phyloP scores from a whole-genome alignment of 1,139 yeast species.

The Chernovozyma sophiae-reginae region DNA sequence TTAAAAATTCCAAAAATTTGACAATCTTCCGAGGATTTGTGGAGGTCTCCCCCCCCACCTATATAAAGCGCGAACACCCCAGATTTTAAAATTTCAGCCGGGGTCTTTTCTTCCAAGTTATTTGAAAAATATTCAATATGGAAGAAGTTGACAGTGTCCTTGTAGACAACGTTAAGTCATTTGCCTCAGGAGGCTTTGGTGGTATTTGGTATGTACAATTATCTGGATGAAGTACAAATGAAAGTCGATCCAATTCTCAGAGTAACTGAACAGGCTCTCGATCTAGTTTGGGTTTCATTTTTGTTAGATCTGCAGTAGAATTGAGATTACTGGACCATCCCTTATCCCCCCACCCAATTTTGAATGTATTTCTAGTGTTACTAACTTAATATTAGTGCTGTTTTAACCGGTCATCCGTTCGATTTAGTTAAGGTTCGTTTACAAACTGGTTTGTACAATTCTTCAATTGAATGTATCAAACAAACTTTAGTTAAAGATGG shows the following conservation, averaged over 20 bases:
- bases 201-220: constrained; percentile 41
- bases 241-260: too few relatives aligned
- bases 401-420: constrained; percentile 92
- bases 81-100: constrained; percentile 2
- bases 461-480: constrained; percentile 63
- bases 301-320: too few relatives aligned
- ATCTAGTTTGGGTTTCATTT: too few relatives aligned
- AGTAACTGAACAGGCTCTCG: too few relatives aligned
- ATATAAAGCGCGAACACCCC: constrained; percentile 6
- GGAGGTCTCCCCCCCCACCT: too few relatives aligned
- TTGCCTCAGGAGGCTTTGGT: constrained; percentile 81
- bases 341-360: not conserved
- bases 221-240: too few relatives aligned
- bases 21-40: too few relatives aligned
- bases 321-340: too few relatives aligned
- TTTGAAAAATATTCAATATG: constrained; percentile 17
- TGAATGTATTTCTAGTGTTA: too few relatives aligned
- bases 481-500: constrained; percentile 72
- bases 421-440: constrained; percentile 89
- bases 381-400: constrained; percentile 51
- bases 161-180: constrained; percentile 62
- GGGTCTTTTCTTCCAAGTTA: not conserved
- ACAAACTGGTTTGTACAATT: constrained; percentile 66
- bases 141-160: constrained; percentile 49
- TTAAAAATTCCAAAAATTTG: too few relatives aligned